phyloP scores from a whole-genome alignment of 805 yeast species.

The Starmerella bacillaris region DNA sequence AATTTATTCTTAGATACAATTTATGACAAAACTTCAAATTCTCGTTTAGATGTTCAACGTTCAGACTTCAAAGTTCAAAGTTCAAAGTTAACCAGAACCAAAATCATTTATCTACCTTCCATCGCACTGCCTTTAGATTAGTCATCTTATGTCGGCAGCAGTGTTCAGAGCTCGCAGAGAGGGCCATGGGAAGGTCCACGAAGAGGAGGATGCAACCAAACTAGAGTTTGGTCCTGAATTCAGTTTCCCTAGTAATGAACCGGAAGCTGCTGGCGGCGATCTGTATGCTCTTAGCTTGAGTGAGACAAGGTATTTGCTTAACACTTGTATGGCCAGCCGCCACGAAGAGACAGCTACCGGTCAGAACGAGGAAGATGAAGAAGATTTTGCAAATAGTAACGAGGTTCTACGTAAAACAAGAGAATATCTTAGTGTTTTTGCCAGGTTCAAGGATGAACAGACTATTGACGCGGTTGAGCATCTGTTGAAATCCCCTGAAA shows the following conservation, averaged over 20 bases:
- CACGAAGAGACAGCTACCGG: slow-evolving; percentile 26
- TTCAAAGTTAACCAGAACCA: no score
- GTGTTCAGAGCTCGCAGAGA: slow-evolving; percentile 10
- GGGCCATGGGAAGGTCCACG: slow-evolving; percentile 21
- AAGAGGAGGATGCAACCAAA: slow-evolving; percentile 81
- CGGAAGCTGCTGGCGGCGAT: slow-evolving; percentile 59
- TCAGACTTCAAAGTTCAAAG: no score
- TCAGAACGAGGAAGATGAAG: slow-evolving; percentile 23
- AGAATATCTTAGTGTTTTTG: slow-evolving; percentile 67
- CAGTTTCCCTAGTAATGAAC: slow-evolving; percentile 58
- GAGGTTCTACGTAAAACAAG: slow-evolving; percentile 74
- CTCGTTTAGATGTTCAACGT: no score
- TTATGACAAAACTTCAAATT: no score
- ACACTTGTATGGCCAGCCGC: slow-evolving; percentile 66
- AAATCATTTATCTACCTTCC: no score
- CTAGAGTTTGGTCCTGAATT: slow-evolving; percentile 88
- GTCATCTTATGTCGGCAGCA: slow-evolving; percentile 13
- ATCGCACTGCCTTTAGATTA: no score
- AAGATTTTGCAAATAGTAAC: slow-evolving; percentile 20
- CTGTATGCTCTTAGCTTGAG: slow-evolving; percentile 72
- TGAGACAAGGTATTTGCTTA: slow-evolving; percentile 75
- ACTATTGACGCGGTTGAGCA: slow-evolving; percentile 89
- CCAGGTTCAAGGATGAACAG: slow-evolving; percentile 80
- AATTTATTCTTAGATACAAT: no score
- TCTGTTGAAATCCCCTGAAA: slow-evolving; percentile 55